phyloP scores from a whole-genome alignment of 2,329 filamentous ascomycete species.

The Ophiocordyceps sinensis region DNA sequence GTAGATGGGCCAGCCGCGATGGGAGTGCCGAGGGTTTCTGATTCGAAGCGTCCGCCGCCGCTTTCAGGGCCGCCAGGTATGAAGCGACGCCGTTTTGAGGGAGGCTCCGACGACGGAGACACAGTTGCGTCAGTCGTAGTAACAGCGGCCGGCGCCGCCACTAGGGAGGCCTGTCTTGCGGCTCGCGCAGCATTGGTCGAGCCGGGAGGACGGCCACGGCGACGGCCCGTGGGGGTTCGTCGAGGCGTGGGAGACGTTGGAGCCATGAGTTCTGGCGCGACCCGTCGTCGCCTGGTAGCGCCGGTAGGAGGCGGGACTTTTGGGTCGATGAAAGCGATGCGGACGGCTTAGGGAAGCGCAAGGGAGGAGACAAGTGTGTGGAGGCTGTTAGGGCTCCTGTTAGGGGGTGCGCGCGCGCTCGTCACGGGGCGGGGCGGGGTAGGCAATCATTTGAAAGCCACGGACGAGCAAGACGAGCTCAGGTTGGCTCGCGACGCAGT shows the following conservation, averaged over 20 bases:
- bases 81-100: conserved; percentile 60
- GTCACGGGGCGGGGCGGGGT: conserved; percentile 14
- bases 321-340: background rate
- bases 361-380: conserved; percentile 6
- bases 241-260: conserved; percentile 23
- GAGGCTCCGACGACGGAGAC: conserved; percentile 35
- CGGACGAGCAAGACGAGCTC: conserved; percentile 4
- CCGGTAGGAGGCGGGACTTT: background rate
- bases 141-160: conserved; percentile 15
- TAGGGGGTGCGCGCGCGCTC: conserved; percentile 15
- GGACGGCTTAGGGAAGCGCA: conserved; percentile 3
- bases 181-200: conserved; percentile 26
- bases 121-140: conserved; percentile 2
- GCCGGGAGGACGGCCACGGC: conserved; percentile 31
- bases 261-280: conserved; percentile 12
- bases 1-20: conserved; percentile 24
- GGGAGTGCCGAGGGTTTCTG: conserved; percentile 47
- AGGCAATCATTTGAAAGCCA: conserved; percentile 9
- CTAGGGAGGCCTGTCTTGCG: conserved; percentile 20
- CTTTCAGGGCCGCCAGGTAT: conserved; percentile 77
- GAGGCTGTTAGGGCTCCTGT: conserved; percentile 10
- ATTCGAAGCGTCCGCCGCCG: conserved; percentile 72
- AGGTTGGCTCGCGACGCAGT: background rate
- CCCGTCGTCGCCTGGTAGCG: background rate
- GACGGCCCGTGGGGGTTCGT: conserved; percentile 26